Percentiles rank a stretch among this genome's conserved stretches.
Conservation (phyloP, 306 rosid genomes). For the Lathyrus tuberosus region DNA sequence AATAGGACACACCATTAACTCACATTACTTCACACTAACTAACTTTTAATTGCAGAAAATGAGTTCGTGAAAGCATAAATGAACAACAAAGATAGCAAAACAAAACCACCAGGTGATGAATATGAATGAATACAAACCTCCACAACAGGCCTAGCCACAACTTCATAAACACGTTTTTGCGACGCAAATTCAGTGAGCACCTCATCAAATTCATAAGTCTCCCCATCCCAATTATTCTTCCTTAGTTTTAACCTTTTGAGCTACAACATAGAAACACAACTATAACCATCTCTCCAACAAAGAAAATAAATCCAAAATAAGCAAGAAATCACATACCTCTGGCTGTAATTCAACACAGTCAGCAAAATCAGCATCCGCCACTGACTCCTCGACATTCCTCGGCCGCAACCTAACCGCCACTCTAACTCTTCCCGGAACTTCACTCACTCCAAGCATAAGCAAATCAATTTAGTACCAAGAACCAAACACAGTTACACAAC, state of each 20-base stretch:
- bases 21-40: neutral
- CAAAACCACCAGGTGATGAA: constrained; percentile 26
- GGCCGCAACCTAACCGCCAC: constrained; percentile 95
- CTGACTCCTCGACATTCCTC: constrained; percentile 71
- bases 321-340: constrained; percentile 70
- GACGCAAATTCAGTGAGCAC: constrained; percentile 97
- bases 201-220: constrained; percentile 95
- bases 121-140: constrained; percentile 64
- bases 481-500: neutral
- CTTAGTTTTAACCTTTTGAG: constrained; percentile 95
- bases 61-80: constrained; percentile 18
- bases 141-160: constrained; percentile 97
- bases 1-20: constrained; percentile 3
- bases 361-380: constrained; percentile 92
- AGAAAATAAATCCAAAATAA: constrained; percentile 23
- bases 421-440: constrained; percentile 98
- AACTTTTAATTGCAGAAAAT: constrained; percentile 22
- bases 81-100: neutral
- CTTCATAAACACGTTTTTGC: constrained; percentile 97
- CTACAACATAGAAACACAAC: constrained; percentile 53
- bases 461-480: neutral
- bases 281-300: constrained; percentile 7
- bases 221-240: constrained; percentile 99
- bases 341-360: constrained; percentile 96
- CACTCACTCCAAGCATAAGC: constrained; percentile 35